Evolutionary conservation across 208 protist genomes (phyloP), one percentile per base, ranked within the genome.

Genomic region (Trypanosoma brucei): DNA sequence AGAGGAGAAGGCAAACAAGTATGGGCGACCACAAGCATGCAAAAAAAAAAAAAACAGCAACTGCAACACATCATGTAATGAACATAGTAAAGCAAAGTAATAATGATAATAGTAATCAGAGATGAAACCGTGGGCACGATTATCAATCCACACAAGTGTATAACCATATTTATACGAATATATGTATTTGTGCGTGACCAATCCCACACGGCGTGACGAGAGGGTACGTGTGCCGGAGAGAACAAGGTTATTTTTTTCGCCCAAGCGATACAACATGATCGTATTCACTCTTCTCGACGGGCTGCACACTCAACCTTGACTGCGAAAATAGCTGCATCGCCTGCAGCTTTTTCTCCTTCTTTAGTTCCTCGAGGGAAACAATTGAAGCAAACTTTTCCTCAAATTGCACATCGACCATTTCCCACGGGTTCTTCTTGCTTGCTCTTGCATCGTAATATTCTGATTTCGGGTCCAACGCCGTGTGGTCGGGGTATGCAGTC

Each of bases 381-480:
- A 84, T 55, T 11, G 70, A 53, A n/a, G 70, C 35, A 75, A 86
- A 87, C 64, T 86, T 86, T 11, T 75, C 67, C 40, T 79, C 79
- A 76, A 93, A 93, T 45, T 68, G 60, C 3, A 93, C 79, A 49
- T 93, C 83, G 3, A 93, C 86, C 86, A 93, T 93, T 70, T 86
- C 64, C 86, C 86, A 93, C 36, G 83, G 83, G 55, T 90, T 90
- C 38, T 86, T 86, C 46, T 81, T 76, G 39, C 65, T 62, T 0
- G 75, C 88, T 2, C 76, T 81, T 3, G 78, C 59, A 56, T 88
- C 75, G 69, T 85, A 85, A 63, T 93, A 93, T 36, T 88, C 80
- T 2, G 79, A 86, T 2, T 59, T 70, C 44, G 80, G 81, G 36
- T 95, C 89, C 34, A 91, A 53, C 2, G 89, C 86, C 1, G 89